Evolutionary conservation across 345 rosid species (phyloP).

Genomic region (Toxicodendron radicans): DNA sequence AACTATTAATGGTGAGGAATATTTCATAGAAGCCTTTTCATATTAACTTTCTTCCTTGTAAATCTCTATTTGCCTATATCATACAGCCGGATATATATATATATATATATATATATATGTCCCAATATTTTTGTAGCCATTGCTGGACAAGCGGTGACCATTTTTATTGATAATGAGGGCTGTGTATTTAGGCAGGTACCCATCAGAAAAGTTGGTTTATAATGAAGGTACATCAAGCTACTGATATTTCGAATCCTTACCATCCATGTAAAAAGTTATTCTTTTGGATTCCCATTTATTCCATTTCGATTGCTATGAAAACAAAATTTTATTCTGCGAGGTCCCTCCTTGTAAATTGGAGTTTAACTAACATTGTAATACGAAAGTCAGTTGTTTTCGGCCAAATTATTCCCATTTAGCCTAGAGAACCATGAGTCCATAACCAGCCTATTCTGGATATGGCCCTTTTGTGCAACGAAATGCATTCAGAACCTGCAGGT

Average conservation of each 20-base stretch:
- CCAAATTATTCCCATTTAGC: neutral
- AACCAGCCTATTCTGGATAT: neutral
- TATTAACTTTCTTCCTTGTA: no score
- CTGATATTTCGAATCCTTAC: slow-evolving; percentile 26
- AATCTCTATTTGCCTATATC: no score
- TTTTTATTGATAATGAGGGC: slow-evolving; percentile 18
- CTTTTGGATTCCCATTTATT: slow-evolving; percentile 3
- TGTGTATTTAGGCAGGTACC: neutral
- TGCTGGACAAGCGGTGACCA: slow-evolving; percentile 11
- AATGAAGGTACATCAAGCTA: slow-evolving; percentile 11
- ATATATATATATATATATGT: no score
- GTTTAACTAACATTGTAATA: neutral
- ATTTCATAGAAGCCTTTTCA: no score
- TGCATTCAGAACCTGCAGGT: no score
- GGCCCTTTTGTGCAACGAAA: no score
- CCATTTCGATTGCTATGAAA: neutral
- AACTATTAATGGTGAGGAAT: no score
- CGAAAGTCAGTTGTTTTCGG: neutral
- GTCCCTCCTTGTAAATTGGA: slow-evolving; percentile 32
- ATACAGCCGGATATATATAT: no score
- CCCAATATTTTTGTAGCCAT: no score
- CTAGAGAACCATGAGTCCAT: neutral
- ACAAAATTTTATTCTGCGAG: slow-evolving; percentile 8
- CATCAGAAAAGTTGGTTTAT: neutral
- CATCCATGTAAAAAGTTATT: slow-evolving; percentile 4